phyloP scores from a whole-genome alignment of 2,329 filamentous ascomycete species.

The Aureobasidium sp. region DNA sequence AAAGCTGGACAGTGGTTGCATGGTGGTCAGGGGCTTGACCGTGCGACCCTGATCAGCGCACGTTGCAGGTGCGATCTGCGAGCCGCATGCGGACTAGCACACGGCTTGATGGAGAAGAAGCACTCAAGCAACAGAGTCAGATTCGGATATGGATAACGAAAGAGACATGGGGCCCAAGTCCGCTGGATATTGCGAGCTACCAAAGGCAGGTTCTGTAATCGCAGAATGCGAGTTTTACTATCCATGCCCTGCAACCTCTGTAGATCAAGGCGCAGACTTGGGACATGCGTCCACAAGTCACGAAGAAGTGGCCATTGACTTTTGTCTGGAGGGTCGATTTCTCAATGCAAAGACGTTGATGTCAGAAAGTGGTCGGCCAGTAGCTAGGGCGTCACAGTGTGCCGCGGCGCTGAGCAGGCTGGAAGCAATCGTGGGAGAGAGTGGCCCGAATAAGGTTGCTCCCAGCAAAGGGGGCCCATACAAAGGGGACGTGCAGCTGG shows the following conservation, averaged over 20 bases:
- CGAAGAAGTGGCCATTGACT: not conserved
- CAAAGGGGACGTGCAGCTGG: not conserved
- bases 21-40: not conserved
- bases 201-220: not conserved
- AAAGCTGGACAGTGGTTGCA: not conserved
- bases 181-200: not conserved
- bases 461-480: slow-evolving; percentile 10
- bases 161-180: slow-evolving; percentile 7
- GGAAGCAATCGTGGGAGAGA: not conserved
- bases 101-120: slow-evolving; percentile 1
- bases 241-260: not conserved
- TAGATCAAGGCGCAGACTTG: not conserved
- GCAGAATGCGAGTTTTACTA: not conserved
- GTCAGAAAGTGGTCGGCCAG: not conserved
- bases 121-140: not conserved
- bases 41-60: slow-evolving; percentile 12
- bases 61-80: slow-evolving; percentile 12
- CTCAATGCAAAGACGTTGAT: slow-evolving; percentile 3
- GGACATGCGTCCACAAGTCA: not conserved
- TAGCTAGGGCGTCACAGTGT: not conserved
- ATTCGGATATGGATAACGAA: not conserved
- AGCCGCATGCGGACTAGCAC: slow-evolving; percentile 6
- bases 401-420: not conserved
- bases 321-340: not conserved
- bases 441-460: slow-evolving; percentile 2